Conservation (phyloP, 495 filamentous ascomycete genomes). For the Penicillium ucsense region DNA sequence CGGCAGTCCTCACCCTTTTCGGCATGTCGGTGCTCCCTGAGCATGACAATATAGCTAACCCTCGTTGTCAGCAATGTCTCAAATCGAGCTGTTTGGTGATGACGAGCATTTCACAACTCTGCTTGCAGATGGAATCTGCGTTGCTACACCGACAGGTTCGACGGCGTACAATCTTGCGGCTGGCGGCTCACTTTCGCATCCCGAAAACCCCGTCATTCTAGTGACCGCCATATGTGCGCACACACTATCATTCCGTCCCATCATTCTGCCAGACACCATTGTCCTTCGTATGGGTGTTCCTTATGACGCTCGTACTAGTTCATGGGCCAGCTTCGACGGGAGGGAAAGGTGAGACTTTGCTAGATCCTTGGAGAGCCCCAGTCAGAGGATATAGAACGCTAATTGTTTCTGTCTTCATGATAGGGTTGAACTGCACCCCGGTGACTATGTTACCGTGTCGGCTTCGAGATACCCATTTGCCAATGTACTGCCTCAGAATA, state of each 20-base stretch:
- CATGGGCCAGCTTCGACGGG: conserved; percentile 96
- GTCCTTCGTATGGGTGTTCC: conserved; percentile 87
- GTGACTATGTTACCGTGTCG: conserved; percentile 93
- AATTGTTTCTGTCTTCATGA: not conserved
- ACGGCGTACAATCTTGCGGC: conserved; percentile 97
- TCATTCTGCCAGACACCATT: conserved; percentile 91
- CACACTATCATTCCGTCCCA: conserved; percentile 88
- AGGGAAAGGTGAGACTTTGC: conserved; percentile 52
- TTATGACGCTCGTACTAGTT: conserved; percentile 77
- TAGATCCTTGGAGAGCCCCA: not conserved
- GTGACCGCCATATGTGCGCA: conserved; percentile 94
- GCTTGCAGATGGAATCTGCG: conserved; percentile 79
- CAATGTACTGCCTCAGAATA: conserved; percentile 66
- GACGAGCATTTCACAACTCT: conserved; percentile 89
- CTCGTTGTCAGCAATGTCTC: conserved; percentile 58
- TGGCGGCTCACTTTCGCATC: conserved; percentile 89
- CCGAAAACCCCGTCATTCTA: conserved; percentile 94
- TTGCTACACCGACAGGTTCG: conserved; percentile 85
- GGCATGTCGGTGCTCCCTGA: not conserved
- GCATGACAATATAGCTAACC: conserved; percentile 14
- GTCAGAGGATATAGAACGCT: too few relatives aligned
- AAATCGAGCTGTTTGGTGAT: conserved; percentile 86
- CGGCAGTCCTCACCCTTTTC: too few relatives aligned
- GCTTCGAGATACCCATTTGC: conserved; percentile 91
- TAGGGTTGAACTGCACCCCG: conserved; percentile 69